A percentile compares a stretch with the other conserved stretches of the same genome.
These are phyloP conservation scores for Solanum hybrid DNA, from an alignment of 305 asterid genomes.

Conservation along the genomic window DNA sequence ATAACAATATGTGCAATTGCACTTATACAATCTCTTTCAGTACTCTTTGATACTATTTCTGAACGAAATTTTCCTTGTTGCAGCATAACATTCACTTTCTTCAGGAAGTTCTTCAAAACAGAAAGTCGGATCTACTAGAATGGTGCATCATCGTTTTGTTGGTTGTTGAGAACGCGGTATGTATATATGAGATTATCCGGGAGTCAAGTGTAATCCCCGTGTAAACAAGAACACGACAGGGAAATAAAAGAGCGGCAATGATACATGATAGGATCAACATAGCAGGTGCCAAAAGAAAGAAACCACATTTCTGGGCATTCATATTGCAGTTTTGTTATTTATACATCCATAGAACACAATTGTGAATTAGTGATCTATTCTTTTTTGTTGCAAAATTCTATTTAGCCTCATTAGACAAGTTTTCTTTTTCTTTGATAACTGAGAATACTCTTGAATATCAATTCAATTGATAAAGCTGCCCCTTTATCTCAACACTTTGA, in stretches of 20 bases:
- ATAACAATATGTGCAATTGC: background rate
- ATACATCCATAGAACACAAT: background rate
- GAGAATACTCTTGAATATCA: background rate
- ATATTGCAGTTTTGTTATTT: background rate
- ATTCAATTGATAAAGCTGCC: background rate
- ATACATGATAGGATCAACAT: background rate
- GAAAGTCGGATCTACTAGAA: slow-evolving; percentile 83
- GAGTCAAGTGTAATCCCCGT: slow-evolving; percentile 38
- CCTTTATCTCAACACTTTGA: background rate
- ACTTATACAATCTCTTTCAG: background rate
- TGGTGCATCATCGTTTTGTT: slow-evolving; percentile 88
- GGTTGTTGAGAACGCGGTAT: slow-evolving; percentile 58
- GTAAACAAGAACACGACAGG: slow-evolving; percentile 9
- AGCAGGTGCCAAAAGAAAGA: background rate
- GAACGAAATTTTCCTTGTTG: slow-evolving; percentile 9
- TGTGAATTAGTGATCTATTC: background rate
- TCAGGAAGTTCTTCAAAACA: slow-evolving; percentile 91
- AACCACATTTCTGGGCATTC: slow-evolving; percentile 6
- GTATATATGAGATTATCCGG: slow-evolving; percentile 51
- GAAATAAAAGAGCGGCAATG: background rate
- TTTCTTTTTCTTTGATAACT: background rate
- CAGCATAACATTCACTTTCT: slow-evolving; percentile 99
- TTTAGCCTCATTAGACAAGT: background rate
- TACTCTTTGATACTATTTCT: background rate
- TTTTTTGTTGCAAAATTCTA: background rate